These are phyloP conservation scores for Boletellus dicymbophilus DNA, from an alignment of 1,284 basidiomycete genomes.

Conservation along the genomic window DNA sequence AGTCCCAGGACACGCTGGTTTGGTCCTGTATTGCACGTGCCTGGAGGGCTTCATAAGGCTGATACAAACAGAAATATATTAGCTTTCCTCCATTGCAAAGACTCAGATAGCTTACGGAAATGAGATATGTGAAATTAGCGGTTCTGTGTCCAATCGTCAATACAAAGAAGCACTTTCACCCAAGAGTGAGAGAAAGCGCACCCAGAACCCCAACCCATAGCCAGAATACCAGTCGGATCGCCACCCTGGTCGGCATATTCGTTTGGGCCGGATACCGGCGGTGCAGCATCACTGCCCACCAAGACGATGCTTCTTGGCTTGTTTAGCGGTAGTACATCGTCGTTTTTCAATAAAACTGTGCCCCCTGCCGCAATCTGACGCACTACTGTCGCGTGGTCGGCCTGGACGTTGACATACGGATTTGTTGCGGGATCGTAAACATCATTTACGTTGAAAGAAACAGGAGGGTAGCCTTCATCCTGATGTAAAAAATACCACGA, in stretches of 20 bases:
- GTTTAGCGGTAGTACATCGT: slow-evolving; percentile 53
- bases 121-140: slow-evolving; percentile 37
- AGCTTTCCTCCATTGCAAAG: not conserved
- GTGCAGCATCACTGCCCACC: slow-evolving; percentile 57
- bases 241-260: slow-evolving; percentile 49
- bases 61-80: not conserved
- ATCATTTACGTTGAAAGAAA: slow-evolving; percentile 55
- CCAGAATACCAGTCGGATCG: slow-evolving; percentile 56
- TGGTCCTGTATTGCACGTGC: slow-evolving; percentile 32
- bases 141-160: slow-evolving; percentile 30
- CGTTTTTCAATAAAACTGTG: slow-evolving; percentile 80
- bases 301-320: slow-evolving; percentile 37
- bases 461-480: slow-evolving; percentile 55
- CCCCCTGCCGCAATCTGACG: slow-evolving; percentile 70
- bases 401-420: slow-evolving; percentile 62
- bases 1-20: slow-evolving; percentile 38
- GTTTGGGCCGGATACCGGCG: slow-evolving; percentile 57
- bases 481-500: slow-evolving; percentile 62
- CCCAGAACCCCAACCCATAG: slow-evolving; percentile 68
- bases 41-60: slow-evolving; percentile 44
- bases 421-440: slow-evolving; percentile 48
- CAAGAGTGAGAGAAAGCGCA: slow-evolving; percentile 15
- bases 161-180: not conserved
- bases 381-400: slow-evolving; percentile 54
- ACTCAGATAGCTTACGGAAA: slow-evolving; percentile 31